Percentiles rank a stretch among this genome's conserved stretches.
Evolutionary conservation across 2,329 filamentous ascomycete species (phyloP).

Genomic region (Microascus cirrosus): DNA sequence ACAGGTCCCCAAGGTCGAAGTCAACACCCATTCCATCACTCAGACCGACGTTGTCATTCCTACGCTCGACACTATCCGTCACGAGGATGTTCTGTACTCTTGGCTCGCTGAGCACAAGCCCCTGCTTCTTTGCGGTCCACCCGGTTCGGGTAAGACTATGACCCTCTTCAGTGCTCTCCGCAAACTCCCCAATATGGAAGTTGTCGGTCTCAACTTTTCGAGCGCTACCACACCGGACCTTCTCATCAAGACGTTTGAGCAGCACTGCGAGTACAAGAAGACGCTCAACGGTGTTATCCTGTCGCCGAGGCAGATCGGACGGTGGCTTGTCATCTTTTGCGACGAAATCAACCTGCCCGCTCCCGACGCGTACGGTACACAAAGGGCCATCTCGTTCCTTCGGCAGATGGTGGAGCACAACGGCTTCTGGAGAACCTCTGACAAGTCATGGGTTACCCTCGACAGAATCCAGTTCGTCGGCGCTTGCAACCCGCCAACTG

Average conservation of each 20-base stretch:
- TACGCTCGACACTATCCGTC: constrained; percentile 90
- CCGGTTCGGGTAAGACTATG: constrained; percentile 99
- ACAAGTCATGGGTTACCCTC: constrained; percentile 95
- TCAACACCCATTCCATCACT: constrained; percentile 96
- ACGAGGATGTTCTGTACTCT: constrained; percentile 98
- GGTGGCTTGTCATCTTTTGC: constrained; percentile 97
- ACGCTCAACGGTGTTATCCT: constrained; percentile 92
- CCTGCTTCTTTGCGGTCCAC: constrained; percentile 87
- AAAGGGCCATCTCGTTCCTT: constrained; percentile 93
- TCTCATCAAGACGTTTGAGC: constrained; percentile 97
- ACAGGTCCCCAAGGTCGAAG: constrained; percentile 86
- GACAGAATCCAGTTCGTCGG: constrained; percentile 98
- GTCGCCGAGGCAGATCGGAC: constrained; percentile 89
- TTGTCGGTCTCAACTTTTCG: constrained; percentile 97
- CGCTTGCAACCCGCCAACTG: constrained; percentile 95
- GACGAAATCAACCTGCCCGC: constrained; percentile 99
- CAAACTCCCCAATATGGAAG: constrained; percentile 97
- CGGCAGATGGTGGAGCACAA: constrained; percentile 97
- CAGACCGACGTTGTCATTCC: constrained; percentile 98
- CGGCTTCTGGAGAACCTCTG: constrained; percentile 95
- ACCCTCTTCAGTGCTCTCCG: constrained; percentile 94
- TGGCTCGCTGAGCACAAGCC: constrained; percentile 99
- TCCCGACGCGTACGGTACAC: constrained; percentile 94
- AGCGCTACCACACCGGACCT: constrained; percentile 97
- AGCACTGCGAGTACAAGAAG: constrained; percentile 99